These are phyloP conservation scores for Debaryomycetaceae sp. DNA, from an alignment of 1,139 yeast genomes.

Conservation along the genomic window DNA sequence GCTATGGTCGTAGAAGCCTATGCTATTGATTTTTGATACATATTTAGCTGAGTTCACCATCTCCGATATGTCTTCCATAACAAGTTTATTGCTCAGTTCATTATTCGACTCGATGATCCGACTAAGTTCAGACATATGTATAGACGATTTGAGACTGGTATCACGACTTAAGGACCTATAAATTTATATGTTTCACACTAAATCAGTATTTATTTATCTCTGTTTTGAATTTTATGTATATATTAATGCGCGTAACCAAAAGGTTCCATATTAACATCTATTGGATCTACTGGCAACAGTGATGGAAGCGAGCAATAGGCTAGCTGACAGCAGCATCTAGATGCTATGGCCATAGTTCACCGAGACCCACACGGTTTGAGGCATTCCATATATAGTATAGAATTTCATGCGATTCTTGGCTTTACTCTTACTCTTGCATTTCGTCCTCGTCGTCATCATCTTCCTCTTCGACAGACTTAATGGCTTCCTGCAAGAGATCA, in stretches of 20 bases:
- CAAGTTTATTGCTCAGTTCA: neutral
- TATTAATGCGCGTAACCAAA: conserved; percentile 4
- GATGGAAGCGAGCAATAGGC: neutral
- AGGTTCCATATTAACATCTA: neutral
- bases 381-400: neutral
- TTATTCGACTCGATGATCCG: neutral
- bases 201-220: neutral
- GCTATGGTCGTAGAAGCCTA: neutral
- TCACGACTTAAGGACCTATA: neutral
- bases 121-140: neutral
- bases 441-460: conserved; percentile 67
- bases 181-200: neutral
- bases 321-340: neutral
- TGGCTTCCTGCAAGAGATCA: conserved; percentile 76
- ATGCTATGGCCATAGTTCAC: neutral
- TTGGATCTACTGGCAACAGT: neutral
- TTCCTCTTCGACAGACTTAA: conserved; percentile 75
- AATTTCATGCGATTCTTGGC: neutral
- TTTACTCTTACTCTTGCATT: conserved; percentile 10
- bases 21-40: neutral
- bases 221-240: conserved; percentile 1
- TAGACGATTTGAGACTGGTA: neutral
- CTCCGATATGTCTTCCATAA: neutral
- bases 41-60: neutral
- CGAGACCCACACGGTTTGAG: neutral